Base-by-base conservation (phyloP, 495 filamentous ascomycete species). In the Letharia lupina region DNA sequence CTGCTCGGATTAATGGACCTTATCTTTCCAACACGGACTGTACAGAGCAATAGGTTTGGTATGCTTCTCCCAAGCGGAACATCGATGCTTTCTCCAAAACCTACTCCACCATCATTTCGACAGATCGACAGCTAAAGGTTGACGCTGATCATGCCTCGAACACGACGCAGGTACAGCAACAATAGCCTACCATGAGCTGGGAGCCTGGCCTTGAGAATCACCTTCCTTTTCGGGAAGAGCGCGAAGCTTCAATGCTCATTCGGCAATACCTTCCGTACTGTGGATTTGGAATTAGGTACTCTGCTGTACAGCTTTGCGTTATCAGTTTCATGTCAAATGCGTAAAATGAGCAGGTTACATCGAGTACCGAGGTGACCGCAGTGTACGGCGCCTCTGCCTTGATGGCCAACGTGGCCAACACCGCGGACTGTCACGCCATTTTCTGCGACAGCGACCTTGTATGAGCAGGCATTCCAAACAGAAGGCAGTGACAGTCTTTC, bases 211-310 rank as follows among this genome's bases (percentile, higher is more conserved):
- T 5, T 16, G 23, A 15, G 5, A 54, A 47, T 11, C 15, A 65
- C 63, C 63, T 65, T 58, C 63, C 63, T 47, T 35, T 58, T 65
- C 11, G 13, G 40, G 52, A 45, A 45, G 28, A 59, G 63, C 40
- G 54, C 28, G n/a, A 44, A 8, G 31, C 50, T 57, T 58, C 7
- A 59, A 23, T 31, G 41, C 23, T 47, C 15, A 37, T 39, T 57
- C 63, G 63, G 63, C 63, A 65, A 65, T 44, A 65, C 63, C 40
- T 65, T 35, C 52, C 52, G 16, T 44, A 6, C 18, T 15, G 20
- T n/a, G 16, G 12, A 20, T 64, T 44, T 64, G 39, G 28, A 40
- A 64, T 18, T 20, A 28, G 23, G 23, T 28, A 6, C 4, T 56
- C 28, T 28, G 13, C 15, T 33, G 13, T 15, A 31, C n/a, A 45